A percentile compares a stretch with the other conserved stretches of the same genome.
Evolutionary conservation across 768 basidiomycete genomes (phyloP).

Genomic region (Polyporus arcularius): DNA sequence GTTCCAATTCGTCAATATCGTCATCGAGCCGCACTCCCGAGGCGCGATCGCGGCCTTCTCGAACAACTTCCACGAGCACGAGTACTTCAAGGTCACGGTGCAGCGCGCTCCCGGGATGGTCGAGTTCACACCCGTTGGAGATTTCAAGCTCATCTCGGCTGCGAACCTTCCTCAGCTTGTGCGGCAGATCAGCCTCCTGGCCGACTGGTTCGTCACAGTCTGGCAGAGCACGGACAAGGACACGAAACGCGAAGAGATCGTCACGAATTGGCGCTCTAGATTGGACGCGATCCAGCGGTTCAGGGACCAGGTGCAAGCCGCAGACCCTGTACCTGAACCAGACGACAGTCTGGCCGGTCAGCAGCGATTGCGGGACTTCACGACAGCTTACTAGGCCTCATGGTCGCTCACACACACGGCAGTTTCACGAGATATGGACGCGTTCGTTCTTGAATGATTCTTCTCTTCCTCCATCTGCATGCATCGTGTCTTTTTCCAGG

Average conservation of each 20-base stretch:
- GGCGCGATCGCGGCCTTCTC: constrained; percentile 86
- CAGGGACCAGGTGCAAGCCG: constrained; percentile 27
- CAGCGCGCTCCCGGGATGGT: constrained; percentile 90
- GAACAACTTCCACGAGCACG: constrained; percentile 82
- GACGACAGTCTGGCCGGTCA: constrained; percentile 31
- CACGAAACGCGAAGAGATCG: constrained; percentile 71
- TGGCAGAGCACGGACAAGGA: constrained; percentile 75
- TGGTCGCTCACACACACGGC: background rate
- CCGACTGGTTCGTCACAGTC: constrained; percentile 89
- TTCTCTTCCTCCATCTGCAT: background rate
- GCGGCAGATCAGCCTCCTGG: constrained; percentile 82
- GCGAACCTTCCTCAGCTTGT: constrained; percentile 85
- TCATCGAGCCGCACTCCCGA: constrained; percentile 90
- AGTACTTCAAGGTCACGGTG: constrained; percentile 94
- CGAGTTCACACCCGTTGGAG: constrained; percentile 90
- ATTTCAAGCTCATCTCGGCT: constrained; percentile 93
- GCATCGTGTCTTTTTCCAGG: constrained; percentile 1
- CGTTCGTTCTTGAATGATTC: background rate
- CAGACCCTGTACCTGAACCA: constrained; percentile 22
- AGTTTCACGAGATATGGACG: constrained; percentile 16
- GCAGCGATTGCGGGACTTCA: constrained; percentile 35
- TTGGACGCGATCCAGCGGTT: constrained; percentile 80
- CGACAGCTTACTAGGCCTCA: constrained; percentile 23
- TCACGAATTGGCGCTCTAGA: constrained; percentile 87
- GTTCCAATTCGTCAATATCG: constrained; percentile 97